A percentile compares a stretch with the other conserved stretches of the same genome.
Conservation (phyloP, 2,329 filamentous ascomycete genomes). For the Trichoderma polysporum region DNA sequence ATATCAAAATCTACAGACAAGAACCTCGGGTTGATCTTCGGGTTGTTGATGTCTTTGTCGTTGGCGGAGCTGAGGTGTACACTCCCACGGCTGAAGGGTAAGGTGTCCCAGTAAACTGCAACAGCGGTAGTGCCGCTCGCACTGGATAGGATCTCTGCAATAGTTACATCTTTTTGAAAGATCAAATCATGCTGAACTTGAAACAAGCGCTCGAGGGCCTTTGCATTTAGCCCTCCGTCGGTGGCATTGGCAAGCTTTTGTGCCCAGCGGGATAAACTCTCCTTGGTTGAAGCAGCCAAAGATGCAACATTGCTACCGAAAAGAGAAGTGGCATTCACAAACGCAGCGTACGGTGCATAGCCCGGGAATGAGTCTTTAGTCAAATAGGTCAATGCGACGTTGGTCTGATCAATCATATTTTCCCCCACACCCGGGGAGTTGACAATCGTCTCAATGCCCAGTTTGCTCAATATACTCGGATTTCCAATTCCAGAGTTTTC, state of each 20-base stretch:
- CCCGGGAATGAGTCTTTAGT: constrained; percentile 25
- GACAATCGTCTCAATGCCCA: constrained; percentile 40
- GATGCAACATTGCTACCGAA: constrained; percentile 32
- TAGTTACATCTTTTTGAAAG: constrained; percentile 44
- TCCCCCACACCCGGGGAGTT: constrained; percentile 47
- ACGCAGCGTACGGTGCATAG: constrained; percentile 36
- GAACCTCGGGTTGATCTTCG: constrained; percentile 32
- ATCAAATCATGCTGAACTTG: constrained; percentile 48
- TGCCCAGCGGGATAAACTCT: constrained; percentile 34
- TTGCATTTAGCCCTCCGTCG: constrained; percentile 29
- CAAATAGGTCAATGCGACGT: constrained; percentile 29
- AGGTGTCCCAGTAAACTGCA: constrained; percentile 39
- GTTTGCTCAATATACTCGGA: constrained; percentile 34
- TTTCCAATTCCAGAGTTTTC: constrained; percentile 62
- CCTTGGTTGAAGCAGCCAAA: constrained; percentile 29
- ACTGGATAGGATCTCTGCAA: constrained; percentile 48
- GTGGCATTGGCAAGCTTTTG: constrained; percentile 29
- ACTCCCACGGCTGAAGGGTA: constrained; percentile 57
- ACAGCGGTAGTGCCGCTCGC: constrained; percentile 32
- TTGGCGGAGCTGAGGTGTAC: constrained; percentile 54
- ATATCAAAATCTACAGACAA: constrained; percentile 53
- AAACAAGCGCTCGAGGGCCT: constrained; percentile 42
- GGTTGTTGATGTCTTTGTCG: constrained; percentile 40
- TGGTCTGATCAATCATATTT: constrained; percentile 50
- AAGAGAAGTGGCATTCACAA: constrained; percentile 36